Base-by-base conservation (phyloP, 2,329 filamentous ascomycete genomes). In the Clarireedia homoeocarpa region DNA sequence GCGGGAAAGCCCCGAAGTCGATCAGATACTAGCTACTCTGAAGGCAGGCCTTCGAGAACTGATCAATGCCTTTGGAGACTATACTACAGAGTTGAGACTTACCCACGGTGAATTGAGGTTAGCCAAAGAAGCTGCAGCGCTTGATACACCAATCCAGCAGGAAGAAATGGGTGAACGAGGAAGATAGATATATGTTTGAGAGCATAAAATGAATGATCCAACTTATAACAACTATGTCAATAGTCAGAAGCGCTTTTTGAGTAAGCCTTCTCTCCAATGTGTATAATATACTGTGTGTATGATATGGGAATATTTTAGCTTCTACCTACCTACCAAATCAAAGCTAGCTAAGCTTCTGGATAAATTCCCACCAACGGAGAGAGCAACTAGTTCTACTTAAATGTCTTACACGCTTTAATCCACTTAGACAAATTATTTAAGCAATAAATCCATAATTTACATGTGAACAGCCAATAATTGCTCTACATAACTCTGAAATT, bases 21-120 rank as follows among this genome's bases (percentile, higher is more conserved):
- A 91, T 20, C 76, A 81, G 42, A 76, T 96, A 10, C 62, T 89
- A 46, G 73, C 77, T 15, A 80, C 82, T 15, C 68, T 96, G 63
- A 86, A 81, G 67, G 74, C 73, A 3, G 84, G 84, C 0, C 73
- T 96, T 47, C 74, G 75, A 44, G 79, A 83, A 55, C 75, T 96
- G 4, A 65, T 96, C 38, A 69, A 73, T 10, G 82, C 79, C 23
- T 96, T 96, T 72, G 87, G 85, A 56, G 81, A 82, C 56, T 96
- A 91, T 70, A 79, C 85, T 61, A 73, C 75, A 38, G 84, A 89
- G 59, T 74, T 96, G 62, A 81, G 86, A 47, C 72, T 96, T 61
- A 85, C 77, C 40, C 76, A 79, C 59, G 78, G 79, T 55, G 91
- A 96, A 65, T 75, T 96, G 63, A 78, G 85, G 63, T 73, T 86